Conservation (phyloP, 208 protist species). For the Zelonia costaricensis region DNA sequence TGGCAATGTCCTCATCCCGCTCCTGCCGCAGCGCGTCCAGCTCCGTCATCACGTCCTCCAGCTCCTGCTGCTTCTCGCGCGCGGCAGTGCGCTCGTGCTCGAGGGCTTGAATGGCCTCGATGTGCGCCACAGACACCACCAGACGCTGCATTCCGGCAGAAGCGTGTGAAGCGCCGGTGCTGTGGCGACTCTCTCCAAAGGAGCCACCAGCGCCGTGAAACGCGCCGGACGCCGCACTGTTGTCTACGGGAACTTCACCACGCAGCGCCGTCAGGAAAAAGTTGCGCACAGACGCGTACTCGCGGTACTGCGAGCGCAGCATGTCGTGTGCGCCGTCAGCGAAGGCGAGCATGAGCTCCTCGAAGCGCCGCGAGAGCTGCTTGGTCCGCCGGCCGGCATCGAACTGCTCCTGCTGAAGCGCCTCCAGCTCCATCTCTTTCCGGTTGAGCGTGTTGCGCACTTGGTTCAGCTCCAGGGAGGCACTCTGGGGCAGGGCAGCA, state of each 20-base stretch:
- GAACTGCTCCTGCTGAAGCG: conserved; percentile 37
- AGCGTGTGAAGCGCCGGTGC: neutral
- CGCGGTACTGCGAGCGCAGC: conserved; percentile 44
- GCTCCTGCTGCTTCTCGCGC: conserved; percentile 36
- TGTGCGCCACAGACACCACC: conserved; percentile 49
- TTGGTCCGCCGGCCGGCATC: conserved; percentile 36
- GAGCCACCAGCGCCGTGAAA: neutral
- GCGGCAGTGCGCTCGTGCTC: conserved; percentile 54
- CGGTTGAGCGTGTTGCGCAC: conserved; percentile 17
- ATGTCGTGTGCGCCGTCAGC: conserved; percentile 29
- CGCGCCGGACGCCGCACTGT: neutral
- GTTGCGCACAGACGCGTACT: conserved; percentile 44
- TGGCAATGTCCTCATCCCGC: conserved; percentile 54
- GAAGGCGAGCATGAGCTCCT: conserved; percentile 34
- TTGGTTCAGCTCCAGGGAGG: conserved; percentile 6
- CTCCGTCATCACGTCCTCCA: conserved; percentile 60
- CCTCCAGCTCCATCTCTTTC: conserved; percentile 28
- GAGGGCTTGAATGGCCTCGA: conserved; percentile 53
- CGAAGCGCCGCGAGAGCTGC: conserved; percentile 39
- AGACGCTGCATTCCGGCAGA: conserved; percentile 15
- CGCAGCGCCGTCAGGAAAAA: conserved; percentile 48
- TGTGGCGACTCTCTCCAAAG: neutral
- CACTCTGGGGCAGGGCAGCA: neutral
- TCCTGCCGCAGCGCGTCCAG: conserved; percentile 42
- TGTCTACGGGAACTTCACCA: conserved; percentile 28